Percentiles rank a stretch among this genome's conserved stretches.
Evolutionary conservation across 805 yeast genomes (phyloP).

Genomic region (Wickerhamiella allomyrinae): DNA sequence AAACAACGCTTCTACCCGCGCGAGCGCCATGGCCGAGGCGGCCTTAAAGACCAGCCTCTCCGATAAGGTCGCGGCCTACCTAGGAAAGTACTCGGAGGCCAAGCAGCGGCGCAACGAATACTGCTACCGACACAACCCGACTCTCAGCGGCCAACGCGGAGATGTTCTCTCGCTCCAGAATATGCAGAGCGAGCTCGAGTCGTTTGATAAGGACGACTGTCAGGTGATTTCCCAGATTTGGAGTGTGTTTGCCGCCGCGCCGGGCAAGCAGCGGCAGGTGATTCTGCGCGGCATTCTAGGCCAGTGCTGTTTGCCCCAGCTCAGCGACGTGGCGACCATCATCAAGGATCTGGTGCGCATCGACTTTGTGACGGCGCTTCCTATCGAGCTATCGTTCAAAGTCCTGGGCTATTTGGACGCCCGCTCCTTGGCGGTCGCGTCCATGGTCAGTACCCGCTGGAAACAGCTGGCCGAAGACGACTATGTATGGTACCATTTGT

Average conservation of each 20-base stretch:
- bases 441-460: conserved; percentile 85
- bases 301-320: conserved; percentile 90
- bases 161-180: conserved; percentile 51
- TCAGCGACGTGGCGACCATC: conserved; percentile 72
- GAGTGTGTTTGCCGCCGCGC: conserved; percentile 69
- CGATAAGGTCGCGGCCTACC: conserved; percentile 12
- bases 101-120: conserved; percentile 24
- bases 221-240: conserved; percentile 70
- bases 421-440: conserved; percentile 82
- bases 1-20: neutral
- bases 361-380: conserved; percentile 75
- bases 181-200: conserved; percentile 36
- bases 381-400: conserved; percentile 72
- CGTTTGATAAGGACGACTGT: conserved; percentile 49
- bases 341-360: conserved; percentile 68
- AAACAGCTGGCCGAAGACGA: conserved; percentile 86
- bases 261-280: conserved; percentile 50
- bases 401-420: conserved; percentile 84
- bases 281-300: conserved; percentile 71
- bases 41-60: conserved; percentile 1
- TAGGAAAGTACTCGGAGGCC: conserved; percentile 11
- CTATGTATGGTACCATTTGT: conserved; percentile 94
- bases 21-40: neutral
- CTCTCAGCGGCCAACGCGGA: conserved; percentile 11
- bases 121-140: conserved; percentile 88